Conservation (phyloP, 23 red algal genomes). For the Gracilaria gracilis region DNA sequence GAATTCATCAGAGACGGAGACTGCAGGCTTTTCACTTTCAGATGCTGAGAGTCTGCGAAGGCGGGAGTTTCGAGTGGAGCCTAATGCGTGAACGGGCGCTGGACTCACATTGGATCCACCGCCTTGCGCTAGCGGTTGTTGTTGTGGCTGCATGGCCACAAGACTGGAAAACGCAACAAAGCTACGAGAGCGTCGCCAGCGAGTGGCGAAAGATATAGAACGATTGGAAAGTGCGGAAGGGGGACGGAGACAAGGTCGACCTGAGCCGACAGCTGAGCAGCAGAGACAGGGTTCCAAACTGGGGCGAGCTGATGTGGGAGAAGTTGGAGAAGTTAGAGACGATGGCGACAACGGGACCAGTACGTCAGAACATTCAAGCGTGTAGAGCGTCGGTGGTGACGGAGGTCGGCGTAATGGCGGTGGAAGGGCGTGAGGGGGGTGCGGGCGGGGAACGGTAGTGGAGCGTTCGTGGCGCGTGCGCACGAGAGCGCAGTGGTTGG, state of each 20-base stretch:
- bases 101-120: not conserved
- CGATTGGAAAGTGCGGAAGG: not conserved
- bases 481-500: not conserved
- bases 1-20: not conserved
- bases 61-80: not conserved
- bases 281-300: too few relatives aligned
- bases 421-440: not conserved
- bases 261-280: not conserved
- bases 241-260: not conserved
- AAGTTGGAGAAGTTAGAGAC: not conserved
- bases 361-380: too few relatives aligned
- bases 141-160: slow-evolving; percentile 31
- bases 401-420: not conserved
- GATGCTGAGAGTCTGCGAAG: not conserved
- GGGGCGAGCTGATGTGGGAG: too few relatives aligned
- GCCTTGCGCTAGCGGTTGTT: not conserved
- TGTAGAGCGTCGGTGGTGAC: not conserved
- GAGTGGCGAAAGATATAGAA: not conserved
- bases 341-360: not conserved
- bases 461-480: not conserved
- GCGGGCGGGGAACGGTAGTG: not conserved
- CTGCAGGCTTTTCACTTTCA: not conserved
- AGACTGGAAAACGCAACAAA: not conserved
- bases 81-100: not conserved
- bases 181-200: slow-evolving; percentile 6